Evolutionary conservation across 2,329 filamentous ascomycete species (phyloP).

Genomic region (Fonsecaea erecta): DNA sequence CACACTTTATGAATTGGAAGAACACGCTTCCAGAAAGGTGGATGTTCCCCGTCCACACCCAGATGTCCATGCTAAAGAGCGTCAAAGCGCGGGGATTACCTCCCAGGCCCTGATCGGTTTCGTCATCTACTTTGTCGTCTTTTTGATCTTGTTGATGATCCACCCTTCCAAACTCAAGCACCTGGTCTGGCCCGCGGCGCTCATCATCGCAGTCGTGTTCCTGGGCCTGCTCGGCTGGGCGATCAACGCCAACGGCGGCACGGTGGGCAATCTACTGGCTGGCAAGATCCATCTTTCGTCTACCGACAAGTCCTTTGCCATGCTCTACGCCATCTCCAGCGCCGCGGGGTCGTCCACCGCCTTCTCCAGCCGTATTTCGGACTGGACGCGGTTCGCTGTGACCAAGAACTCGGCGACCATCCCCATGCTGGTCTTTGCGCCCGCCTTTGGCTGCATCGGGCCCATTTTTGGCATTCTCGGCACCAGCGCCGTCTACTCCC

Average conservation of each 20-base stretch:
- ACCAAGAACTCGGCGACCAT: constrained; percentile 7
- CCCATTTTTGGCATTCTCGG: constrained; percentile 14
- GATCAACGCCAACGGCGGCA: constrained; percentile 12
- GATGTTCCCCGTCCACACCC: background rate
- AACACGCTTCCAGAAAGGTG: constrained; percentile 21
- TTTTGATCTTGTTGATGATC: constrained; percentile 7
- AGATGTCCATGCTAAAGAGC: background rate
- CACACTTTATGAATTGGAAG: background rate
- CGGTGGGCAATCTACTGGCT: constrained; percentile 4
- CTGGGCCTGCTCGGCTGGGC: constrained; percentile 18
- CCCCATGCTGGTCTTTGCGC: constrained; percentile 8
- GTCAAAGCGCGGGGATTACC: constrained; percentile 4
- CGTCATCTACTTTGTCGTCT: constrained; percentile 15
- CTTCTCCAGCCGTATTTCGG: constrained; percentile 12
- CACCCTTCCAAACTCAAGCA: constrained; percentile 4
- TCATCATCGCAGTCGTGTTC: constrained; percentile 5
- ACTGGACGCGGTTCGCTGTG: constrained; percentile 18
- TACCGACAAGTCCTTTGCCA: constrained; percentile 5
- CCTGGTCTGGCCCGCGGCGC: constrained; percentile 12
- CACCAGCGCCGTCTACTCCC: constrained; percentile 6
- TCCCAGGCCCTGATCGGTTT: constrained; percentile 16
- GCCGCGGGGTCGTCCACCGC: constrained; percentile 1
- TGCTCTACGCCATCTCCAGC: constrained; percentile 9
- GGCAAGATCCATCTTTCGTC: constrained; percentile 8
- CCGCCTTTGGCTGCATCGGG: constrained; percentile 1